Evolutionary conservation across 2,329 filamentous ascomycete genomes (phyloP).

Genomic region (Fonsecaea pedrosoi): DNA sequence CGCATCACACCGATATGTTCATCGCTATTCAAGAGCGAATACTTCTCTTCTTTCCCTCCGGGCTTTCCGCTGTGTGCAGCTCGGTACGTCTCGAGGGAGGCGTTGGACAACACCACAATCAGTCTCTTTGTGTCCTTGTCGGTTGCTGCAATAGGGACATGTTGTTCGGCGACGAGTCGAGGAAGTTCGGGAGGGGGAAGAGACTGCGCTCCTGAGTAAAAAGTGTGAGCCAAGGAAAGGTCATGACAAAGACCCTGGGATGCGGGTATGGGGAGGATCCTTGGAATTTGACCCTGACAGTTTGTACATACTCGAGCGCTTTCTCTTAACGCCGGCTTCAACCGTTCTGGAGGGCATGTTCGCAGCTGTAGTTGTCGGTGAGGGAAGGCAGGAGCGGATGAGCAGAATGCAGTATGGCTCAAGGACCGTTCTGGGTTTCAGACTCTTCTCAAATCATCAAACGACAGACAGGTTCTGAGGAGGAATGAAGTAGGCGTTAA

Average conservation of each 20-base stretch:
- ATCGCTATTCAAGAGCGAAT: conserved; percentile 96
- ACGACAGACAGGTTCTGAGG: background rate
- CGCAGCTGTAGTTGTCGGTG: background rate
- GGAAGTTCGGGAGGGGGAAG: conserved; percentile 90
- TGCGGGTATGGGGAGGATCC: background rate
- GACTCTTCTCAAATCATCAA: background rate
- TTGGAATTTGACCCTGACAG: conserved; percentile 1
- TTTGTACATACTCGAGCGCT: conserved; percentile 35
- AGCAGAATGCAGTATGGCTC: background rate
- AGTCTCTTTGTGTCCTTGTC: conserved; percentile 92
- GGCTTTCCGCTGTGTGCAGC: conserved; percentile 74
- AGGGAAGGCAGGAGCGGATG: background rate
- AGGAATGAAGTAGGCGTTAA: background rate
- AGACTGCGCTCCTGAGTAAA: conserved; percentile 78
- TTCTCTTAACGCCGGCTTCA: conserved; percentile 32
- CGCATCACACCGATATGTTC: conserved; percentile 99
- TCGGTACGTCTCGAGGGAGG: conserved; percentile 96
- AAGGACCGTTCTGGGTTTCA: background rate
- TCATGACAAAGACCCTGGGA: background rate
- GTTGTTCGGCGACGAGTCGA: conserved; percentile 91
- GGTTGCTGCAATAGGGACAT: conserved; percentile 77
- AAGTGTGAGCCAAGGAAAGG: conserved; percentile 13
- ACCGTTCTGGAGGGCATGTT: conserved; percentile 18
- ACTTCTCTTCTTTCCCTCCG: conserved; percentile 85
- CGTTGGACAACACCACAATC: conserved; percentile 96